Conservation (phyloP, 225 moss, liverwort and hornwort species). For the Straminergon stramineum region DNA sequence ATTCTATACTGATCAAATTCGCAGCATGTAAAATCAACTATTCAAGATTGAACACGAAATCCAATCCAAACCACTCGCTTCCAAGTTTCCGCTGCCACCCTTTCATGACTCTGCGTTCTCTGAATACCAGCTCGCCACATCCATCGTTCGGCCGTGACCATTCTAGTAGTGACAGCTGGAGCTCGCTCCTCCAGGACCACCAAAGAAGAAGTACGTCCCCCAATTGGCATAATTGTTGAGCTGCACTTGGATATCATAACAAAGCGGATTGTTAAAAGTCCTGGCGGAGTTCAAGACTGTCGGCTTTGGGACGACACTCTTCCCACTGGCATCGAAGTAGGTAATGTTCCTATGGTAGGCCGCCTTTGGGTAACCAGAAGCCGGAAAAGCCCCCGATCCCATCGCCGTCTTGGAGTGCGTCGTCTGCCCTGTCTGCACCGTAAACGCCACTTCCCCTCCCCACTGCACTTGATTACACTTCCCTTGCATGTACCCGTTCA, state of each 20-base stretch:
- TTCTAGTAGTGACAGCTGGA: not conserved
- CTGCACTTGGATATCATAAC: not conserved
- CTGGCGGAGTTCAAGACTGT: rapidly evolving
- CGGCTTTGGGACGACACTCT: not conserved
- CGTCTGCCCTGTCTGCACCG: too few relatives aligned
- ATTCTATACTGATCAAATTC: not conserved
- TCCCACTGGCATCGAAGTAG: not conserved
- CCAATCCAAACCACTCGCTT: not conserved
- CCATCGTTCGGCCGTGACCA: not conserved
- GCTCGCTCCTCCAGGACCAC: not conserved
- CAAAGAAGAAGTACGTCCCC: slow-evolving; percentile 21
- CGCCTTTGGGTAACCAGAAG: not conserved
- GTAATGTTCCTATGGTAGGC: slow-evolving; percentile 2
- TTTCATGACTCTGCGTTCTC: not conserved
- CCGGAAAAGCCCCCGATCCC: slow-evolving; percentile 19
- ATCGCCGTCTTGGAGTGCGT: not conserved
- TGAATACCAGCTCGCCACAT: not conserved
- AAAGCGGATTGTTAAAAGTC: not conserved
- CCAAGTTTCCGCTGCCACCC: not conserved
- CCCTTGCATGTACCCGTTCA: not conserved
- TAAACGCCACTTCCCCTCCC: slow-evolving; percentile 5
- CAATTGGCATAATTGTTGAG: not conserved
- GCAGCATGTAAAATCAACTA: not conserved
- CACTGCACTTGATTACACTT: not conserved
- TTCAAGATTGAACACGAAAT: not conserved